Conservation (phyloP, 2,329 filamentous ascomycete genomes). For the Exophiala sideris region DNA sequence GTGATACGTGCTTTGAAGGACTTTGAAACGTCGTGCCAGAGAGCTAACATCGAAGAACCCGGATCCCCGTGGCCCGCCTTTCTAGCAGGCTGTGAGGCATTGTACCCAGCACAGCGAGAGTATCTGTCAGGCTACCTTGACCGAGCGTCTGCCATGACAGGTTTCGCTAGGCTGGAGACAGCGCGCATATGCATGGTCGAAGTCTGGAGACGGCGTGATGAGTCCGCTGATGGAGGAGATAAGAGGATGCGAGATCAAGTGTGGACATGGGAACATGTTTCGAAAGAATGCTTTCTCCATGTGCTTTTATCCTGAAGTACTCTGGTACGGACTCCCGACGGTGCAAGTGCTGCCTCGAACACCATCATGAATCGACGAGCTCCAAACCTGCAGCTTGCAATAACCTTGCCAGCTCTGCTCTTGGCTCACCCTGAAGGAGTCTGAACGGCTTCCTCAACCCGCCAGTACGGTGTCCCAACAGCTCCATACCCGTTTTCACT, state of each 20-base stretch:
- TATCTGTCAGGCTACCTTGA: slow-evolving; percentile 30
- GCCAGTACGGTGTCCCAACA: slow-evolving; percentile 43
- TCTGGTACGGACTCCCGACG: not conserved
- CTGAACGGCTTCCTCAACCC: slow-evolving; percentile 50
- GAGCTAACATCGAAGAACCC: slow-evolving; percentile 21
- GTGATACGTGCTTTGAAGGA: slow-evolving; percentile 34
- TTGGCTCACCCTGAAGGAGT: slow-evolving; percentile 35
- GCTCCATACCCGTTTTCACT: slow-evolving; percentile 51
- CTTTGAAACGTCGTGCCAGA: slow-evolving; percentile 30
- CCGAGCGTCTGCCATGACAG: slow-evolving; percentile 27
- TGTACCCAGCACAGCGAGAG: slow-evolving; percentile 25
- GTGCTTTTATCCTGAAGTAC: not conserved
- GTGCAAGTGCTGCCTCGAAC: not conserved
- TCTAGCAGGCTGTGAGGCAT: slow-evolving; percentile 41
- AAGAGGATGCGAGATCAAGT: not conserved
- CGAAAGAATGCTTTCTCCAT: not conserved
- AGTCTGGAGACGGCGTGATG: slow-evolving; percentile 32
- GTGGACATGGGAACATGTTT: slow-evolving; percentile 4
- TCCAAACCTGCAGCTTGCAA: slow-evolving; percentile 42
- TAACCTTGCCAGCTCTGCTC: slow-evolving; percentile 36
- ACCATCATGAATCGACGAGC: slow-evolving; percentile 25
- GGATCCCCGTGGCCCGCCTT: slow-evolving; percentile 40
- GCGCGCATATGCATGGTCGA: slow-evolving; percentile 32
- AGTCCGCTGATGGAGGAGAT: not conserved
- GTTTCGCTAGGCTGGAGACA: slow-evolving; percentile 28